These are phyloP conservation scores for Kazachstania sp. DNA, from an alignment of 1,139 yeast genomes.

Conservation along the genomic window DNA sequence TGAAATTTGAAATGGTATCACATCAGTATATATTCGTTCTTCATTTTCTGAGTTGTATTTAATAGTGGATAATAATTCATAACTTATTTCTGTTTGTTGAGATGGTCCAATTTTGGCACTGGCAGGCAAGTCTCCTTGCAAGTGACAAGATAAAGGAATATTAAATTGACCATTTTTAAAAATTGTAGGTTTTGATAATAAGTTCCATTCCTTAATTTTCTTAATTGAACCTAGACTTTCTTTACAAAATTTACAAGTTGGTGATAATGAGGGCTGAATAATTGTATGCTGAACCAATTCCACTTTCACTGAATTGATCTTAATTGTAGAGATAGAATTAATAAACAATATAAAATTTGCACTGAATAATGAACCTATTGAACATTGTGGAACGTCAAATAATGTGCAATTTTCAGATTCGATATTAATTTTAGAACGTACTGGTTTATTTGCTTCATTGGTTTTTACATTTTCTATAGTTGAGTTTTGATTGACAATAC, in stretches of 20 bases:
- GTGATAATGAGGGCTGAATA: neutral
- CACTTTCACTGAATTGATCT: neutral
- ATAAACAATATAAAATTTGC: neutral
- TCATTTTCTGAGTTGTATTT: neutral
- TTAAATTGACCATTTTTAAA: neutral
- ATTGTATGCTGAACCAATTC: neutral
- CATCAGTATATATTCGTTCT: neutral
- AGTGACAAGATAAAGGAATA: constrained; percentile 2
- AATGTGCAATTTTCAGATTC: constrained; percentile 2
- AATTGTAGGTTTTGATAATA: neutral
- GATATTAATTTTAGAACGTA: neutral
- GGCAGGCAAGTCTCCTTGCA: neutral
- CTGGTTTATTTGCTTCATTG: neutral
- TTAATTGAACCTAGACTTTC: neutral
- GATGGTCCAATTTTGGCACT: neutral
- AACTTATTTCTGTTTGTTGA: neutral
- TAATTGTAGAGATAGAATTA: neutral
- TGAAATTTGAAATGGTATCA: neutral
- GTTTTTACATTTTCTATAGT: neutral
- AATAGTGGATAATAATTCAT: neutral
- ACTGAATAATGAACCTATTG: constrained; percentile 4
- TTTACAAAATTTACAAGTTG: neutral
- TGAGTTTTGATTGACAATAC: neutral
- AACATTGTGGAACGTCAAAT: constrained; percentile 1
- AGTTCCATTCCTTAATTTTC: neutral